These are phyloP conservation scores for Rubus idaeus DNA, from an alignment of 306 rosid genomes.

Conservation along the genomic window DNA sequence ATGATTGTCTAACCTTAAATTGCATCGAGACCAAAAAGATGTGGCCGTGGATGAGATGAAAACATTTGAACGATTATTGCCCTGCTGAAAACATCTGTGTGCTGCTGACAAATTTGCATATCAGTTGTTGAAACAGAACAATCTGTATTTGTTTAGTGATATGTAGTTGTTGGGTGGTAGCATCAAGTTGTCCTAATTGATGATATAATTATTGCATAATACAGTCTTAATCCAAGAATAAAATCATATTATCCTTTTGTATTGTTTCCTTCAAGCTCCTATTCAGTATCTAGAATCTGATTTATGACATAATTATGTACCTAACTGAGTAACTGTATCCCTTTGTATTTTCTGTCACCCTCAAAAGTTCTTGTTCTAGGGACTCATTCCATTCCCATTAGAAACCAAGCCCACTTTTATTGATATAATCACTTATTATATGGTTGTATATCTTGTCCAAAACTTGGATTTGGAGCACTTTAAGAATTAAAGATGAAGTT, in stretches of 20 bases:
- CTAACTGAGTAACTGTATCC: neutral
- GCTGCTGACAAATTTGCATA: conserved; percentile 16
- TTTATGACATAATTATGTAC: neutral
- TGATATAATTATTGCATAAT: conserved; percentile 1
- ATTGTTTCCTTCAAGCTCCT: conserved; percentile 6
- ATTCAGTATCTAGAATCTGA: neutral
- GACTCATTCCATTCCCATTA: conserved; percentile 10
- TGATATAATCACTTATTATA: neutral
- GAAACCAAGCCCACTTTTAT: neutral
- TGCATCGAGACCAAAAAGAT: neutral
- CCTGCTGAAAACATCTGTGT: neutral
- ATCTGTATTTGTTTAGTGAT: conserved; percentile 8
- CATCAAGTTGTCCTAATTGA: conserved; percentile 5
- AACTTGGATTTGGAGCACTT: neutral
- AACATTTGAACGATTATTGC: neutral
- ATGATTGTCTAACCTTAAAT: neutral
- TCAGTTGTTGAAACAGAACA: conserved; percentile 18
- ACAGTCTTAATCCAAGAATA: neutral
- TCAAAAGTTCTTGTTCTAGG: conserved; percentile 1
- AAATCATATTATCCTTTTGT: neutral
- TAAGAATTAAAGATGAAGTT: neutral
- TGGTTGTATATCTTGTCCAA: neutral
- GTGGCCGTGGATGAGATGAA: neutral
- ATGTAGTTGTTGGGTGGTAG: conserved; percentile 16
- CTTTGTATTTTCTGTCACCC: neutral